Conservation (phyloP, 2,329 filamentous ascomycete species). For the Fusarium paranaense region DNA sequence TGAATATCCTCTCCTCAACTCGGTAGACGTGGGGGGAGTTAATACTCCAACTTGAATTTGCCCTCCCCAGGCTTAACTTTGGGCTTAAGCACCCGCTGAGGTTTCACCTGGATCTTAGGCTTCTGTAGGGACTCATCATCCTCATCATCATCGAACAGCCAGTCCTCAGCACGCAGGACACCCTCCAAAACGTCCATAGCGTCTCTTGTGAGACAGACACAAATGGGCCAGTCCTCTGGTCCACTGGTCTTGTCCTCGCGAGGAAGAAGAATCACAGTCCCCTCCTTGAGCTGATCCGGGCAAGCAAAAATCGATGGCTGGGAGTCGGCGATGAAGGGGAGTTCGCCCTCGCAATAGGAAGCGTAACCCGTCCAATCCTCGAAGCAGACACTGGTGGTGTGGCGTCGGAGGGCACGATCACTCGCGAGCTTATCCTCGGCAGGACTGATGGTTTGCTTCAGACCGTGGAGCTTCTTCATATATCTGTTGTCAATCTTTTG, state of each 20-base stretch:
- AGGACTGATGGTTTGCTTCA: slow-evolving; percentile 22
- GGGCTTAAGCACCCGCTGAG: background rate
- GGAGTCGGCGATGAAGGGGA: slow-evolving; percentile 12
- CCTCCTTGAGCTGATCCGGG: slow-evolving; percentile 25
- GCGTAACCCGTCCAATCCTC: slow-evolving; percentile 38
- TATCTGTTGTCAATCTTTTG: slow-evolving; percentile 2
- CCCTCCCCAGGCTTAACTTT: background rate
- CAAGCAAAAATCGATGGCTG: slow-evolving; percentile 27
- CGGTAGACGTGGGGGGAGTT: background rate
- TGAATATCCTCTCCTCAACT: background rate
- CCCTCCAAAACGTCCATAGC: slow-evolving; percentile 12
- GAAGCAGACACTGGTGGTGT: slow-evolving; percentile 24
- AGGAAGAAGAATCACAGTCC: slow-evolving; percentile 35
- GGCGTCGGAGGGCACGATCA: slow-evolving; percentile 17
- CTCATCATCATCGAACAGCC: background rate
- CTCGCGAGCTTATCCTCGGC: slow-evolving; percentile 15
- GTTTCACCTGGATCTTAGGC: background rate
- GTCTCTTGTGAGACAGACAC: slow-evolving; percentile 18
- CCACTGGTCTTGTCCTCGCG: slow-evolving; percentile 9
- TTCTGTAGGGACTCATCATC: background rate
- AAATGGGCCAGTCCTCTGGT: slow-evolving; percentile 20
- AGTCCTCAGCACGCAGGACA: slow-evolving; percentile 2
- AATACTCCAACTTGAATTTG: background rate
- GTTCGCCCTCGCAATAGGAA: background rate
- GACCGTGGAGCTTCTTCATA: slow-evolving; percentile 23